Evolutionary conservation across 106 monocot genomes (phyloP).

Genomic region (Alisma plantagoaquatica): DNA sequence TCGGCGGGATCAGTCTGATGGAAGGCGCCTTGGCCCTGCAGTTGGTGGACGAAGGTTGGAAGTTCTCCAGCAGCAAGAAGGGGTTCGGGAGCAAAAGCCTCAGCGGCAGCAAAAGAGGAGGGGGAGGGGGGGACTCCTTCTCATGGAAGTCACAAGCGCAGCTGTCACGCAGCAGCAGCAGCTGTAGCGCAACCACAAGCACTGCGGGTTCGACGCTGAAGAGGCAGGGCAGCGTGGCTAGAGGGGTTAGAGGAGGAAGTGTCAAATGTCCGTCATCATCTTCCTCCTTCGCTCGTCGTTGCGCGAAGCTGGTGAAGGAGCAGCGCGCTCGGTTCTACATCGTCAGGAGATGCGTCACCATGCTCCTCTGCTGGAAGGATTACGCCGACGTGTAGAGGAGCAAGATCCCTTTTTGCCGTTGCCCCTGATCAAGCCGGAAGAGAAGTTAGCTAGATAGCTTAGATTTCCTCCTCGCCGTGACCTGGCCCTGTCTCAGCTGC

Average conservation of each 20-base stretch:
- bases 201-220: background rate
- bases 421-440: no score
- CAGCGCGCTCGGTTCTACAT: constrained; percentile 44
- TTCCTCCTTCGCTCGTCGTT: constrained; percentile 24
- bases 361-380: constrained; percentile 16
- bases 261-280: no score
- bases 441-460: no score
- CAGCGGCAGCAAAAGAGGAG: constrained; percentile 1
- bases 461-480: no score
- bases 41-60: constrained; percentile 18
- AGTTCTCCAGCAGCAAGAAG: constrained; percentile 22
- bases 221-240: background rate
- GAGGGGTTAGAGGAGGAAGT: no score
- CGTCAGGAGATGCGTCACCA: constrained; percentile 37
- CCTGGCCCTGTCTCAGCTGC: no score
- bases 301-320: constrained; percentile 31
- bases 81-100: constrained; percentile 3
- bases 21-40: no score
- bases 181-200: background rate
- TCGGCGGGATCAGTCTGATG: no score
- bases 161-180: no score
- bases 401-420: no score
- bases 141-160: no score
- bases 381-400: no score
- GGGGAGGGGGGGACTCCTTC: constrained; percentile 2